Evolutionary conservation across 1,284 basidiomycete genomes (phyloP).

Genomic region (Puccinia brachypodii): DNA sequence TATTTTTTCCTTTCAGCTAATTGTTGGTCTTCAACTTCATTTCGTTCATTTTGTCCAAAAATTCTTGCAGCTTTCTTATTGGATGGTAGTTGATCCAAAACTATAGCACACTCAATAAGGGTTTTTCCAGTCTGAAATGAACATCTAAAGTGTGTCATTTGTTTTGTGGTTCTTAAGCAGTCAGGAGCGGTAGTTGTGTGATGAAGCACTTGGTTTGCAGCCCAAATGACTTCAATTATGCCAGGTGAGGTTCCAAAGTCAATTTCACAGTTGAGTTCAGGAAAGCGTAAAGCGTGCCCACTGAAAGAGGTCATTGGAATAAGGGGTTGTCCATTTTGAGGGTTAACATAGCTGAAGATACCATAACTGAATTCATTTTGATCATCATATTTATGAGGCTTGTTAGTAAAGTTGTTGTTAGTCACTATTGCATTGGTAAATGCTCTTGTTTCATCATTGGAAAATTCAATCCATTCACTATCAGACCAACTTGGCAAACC

Average conservation of each 20-base stretch:
- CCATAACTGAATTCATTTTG: constrained; percentile 1
- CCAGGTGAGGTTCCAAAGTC: neutral
- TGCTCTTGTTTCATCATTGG: neutral
- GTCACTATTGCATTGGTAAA: neutral
- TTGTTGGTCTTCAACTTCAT: no score
- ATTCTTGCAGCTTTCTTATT: neutral
- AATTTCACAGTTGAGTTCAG: neutral
- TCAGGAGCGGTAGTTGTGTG: neutral
- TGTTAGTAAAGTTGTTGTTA: neutral
- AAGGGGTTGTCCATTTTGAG: neutral
- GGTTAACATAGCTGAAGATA: constrained; percentile 1
- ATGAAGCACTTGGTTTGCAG: neutral
- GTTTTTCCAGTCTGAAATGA: neutral
- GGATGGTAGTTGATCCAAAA: neutral
- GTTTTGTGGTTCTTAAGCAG: neutral
- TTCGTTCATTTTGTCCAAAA: neutral
- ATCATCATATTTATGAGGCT: neutral
- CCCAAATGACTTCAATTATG: constrained; percentile 1
- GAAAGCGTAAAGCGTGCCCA: neutral
- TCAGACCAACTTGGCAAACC: constrained; percentile 17
- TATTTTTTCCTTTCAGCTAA: no score
- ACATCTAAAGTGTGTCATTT: neutral
- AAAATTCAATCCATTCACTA: neutral
- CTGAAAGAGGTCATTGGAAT: neutral
- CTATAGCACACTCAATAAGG: neutral